phyloP scores from a whole-genome alignment of 23 red algal genomes.

The Gracilaria domingensis region DNA sequence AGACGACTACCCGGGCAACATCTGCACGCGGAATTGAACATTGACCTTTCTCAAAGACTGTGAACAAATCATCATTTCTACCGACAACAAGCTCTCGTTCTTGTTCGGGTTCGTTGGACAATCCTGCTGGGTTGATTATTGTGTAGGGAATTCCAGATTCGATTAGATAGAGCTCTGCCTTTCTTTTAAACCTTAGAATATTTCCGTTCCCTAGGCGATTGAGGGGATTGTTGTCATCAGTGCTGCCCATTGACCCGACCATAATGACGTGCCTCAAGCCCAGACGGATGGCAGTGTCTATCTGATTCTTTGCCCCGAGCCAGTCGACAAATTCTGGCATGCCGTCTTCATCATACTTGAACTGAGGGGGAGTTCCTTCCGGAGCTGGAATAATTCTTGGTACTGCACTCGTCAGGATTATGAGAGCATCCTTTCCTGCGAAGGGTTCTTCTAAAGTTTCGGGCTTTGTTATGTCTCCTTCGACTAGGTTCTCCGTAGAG shows the following conservation, averaged over 20 bases:
- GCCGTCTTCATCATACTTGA: slow-evolving; percentile 59
- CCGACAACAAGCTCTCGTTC: slow-evolving; percentile 75
- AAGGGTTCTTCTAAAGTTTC: slow-evolving; percentile 56
- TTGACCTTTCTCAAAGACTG: slow-evolving; percentile 40
- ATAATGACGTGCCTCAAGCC: slow-evolving; percentile 76
- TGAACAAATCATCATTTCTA: slow-evolving; percentile 68
- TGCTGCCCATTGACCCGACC: slow-evolving; percentile 78
- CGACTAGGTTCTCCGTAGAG: slow-evolving; percentile 26
- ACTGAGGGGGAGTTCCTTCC: slow-evolving; percentile 54
- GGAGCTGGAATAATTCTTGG: slow-evolving; percentile 63
- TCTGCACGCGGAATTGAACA: slow-evolving; percentile 77
- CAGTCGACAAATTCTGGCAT: slow-evolving; percentile 80
- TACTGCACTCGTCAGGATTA: slow-evolving; percentile 72
- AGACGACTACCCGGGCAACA: slow-evolving; percentile 77
- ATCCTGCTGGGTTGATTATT: slow-evolving; percentile 82
- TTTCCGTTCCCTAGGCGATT: slow-evolving; percentile 88
- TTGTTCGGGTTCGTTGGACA: slow-evolving; percentile 47
- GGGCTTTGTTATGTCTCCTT: slow-evolving; percentile 73
- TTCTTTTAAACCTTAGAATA: slow-evolving; percentile 83
- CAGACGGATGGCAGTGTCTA: slow-evolving; percentile 74
- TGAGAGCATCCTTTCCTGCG: slow-evolving; percentile 57
- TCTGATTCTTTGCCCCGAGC: slow-evolving; percentile 67
- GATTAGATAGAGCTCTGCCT: slow-evolving; percentile 83
- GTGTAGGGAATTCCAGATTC: slow-evolving; percentile 78
- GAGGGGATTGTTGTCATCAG: slow-evolving; percentile 72